phyloP scores from a whole-genome alignment of 2,329 filamentous ascomycete species.

The Blastomyces parvus region DNA sequence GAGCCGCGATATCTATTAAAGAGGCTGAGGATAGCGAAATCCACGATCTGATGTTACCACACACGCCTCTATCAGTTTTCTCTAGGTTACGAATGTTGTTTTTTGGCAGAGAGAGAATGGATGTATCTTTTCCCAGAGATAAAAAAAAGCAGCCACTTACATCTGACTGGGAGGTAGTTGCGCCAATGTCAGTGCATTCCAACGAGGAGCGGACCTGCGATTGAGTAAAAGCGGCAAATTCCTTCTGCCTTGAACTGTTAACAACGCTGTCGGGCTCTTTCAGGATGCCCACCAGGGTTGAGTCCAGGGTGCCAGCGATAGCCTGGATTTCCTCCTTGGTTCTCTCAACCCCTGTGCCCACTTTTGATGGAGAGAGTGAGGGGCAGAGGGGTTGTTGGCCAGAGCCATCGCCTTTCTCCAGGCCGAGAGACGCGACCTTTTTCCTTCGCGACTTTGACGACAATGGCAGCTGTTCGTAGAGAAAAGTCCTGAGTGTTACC shows the following conservation, averaged over 20 bases:
- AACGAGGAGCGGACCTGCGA: conserved; percentile 39
- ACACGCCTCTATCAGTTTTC: not conserved
- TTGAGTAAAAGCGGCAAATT: conserved; percentile 55
- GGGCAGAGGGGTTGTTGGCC: too few relatives aligned
- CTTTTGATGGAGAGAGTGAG: not conserved
- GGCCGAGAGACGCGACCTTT: conserved; percentile 32
- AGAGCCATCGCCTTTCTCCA: conserved; percentile 11
- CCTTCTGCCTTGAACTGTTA: conserved; percentile 39
- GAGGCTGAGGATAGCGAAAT: conserved; percentile 67
- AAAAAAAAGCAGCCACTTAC: conserved; percentile 23
- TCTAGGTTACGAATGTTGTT: not conserved
- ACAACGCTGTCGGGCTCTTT: conserved; percentile 25
- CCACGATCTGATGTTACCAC: conserved; percentile 50
- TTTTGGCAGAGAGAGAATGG: not conserved
- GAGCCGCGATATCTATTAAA: conserved; percentile 51
- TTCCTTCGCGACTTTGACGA: conserved; percentile 50
- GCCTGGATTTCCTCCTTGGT: conserved; percentile 5
- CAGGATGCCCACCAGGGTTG: conserved; percentile 53
- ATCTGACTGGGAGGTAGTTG: conserved; percentile 52
- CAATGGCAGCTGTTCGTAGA: conserved; percentile 56
- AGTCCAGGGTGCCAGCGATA: conserved; percentile 56
- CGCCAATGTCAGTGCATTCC: conserved; percentile 28
- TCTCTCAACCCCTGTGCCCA: not conserved
- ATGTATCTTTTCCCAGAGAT: not conserved
- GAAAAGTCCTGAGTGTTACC: conserved; percentile 59